phyloP scores from a whole-genome alignment of 305 asterid genomes.

The Lippia alba region DNA sequence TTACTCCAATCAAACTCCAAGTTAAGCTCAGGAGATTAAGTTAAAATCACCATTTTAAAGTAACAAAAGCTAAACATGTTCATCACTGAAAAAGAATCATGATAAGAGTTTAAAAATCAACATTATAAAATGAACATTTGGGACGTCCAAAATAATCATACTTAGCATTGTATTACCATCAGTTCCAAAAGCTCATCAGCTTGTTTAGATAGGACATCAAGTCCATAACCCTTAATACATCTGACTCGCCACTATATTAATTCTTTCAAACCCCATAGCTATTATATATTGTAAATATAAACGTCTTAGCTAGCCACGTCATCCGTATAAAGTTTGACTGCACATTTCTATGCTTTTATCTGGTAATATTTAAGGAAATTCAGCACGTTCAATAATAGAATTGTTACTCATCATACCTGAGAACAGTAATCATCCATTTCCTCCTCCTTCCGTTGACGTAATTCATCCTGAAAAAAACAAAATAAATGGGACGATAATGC shows the following conservation, averaged over 20 bases:
- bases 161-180: neutral
- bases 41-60: conserved; percentile 1
- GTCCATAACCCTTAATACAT: conserved; percentile 6
- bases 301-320: neutral
- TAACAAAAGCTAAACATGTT: neutral
- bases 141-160: too few relatives aligned
- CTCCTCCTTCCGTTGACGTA: conserved; percentile 92
- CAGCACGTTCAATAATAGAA: conserved; percentile 21
- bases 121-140: neutral
- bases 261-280: neutral
- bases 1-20: neutral
- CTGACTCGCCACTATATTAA: neutral
- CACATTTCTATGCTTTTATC: conserved; percentile 1
- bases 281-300: neutral
- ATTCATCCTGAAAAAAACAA: conserved; percentile 64
- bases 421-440: conserved; percentile 99
- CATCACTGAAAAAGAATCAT: conserved; percentile 12
- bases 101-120: conserved; percentile 8
- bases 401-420: conserved; percentile 59
- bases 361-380: conserved; percentile 20
- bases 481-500: conserved; percentile 36
- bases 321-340: conserved; percentile 1
- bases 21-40: neutral
- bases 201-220: conserved; percentile 16
- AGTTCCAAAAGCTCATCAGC: conserved; percentile 12